Percentiles rank a stretch among this genome's conserved stretches.
These are phyloP conservation scores for Cercospora citrullina DNA, from an alignment of 2,329 filamentous ascomycete species.

Conservation along the genomic window DNA sequence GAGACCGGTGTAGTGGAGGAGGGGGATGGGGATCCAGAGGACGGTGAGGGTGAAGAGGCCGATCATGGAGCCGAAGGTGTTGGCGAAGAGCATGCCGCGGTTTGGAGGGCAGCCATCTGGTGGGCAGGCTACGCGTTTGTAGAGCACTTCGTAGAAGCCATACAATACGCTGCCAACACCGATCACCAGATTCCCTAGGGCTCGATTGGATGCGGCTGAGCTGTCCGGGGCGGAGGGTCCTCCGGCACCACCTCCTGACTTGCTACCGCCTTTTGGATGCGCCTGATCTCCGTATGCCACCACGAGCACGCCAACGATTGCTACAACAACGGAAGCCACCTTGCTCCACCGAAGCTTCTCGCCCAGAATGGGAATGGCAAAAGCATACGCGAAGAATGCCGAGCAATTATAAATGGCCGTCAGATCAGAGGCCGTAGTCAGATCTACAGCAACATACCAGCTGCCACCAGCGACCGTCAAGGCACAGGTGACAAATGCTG, in stretches of 20 bases:
- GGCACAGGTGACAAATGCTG: slow-evolving; percentile 77
- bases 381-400: slow-evolving; percentile 97
- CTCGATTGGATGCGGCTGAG: slow-evolving; percentile 63
- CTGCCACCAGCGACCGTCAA: slow-evolving; percentile 87
- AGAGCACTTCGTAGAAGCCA: slow-evolving; percentile 94
- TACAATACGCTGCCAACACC: slow-evolving; percentile 89
- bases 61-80: slow-evolving; percentile 84
- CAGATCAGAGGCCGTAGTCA: slow-evolving; percentile 89
- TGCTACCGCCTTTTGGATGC: slow-evolving; percentile 53
- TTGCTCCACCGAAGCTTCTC: slow-evolving; percentile 85
- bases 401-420: slow-evolving; percentile 99
- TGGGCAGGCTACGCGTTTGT: slow-evolving; percentile 90
- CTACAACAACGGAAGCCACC: slow-evolving; percentile 79
- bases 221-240: slow-evolving; percentile 47
- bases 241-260: slow-evolving; percentile 57
- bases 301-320: slow-evolving; percentile 86
- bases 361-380: slow-evolving; percentile 84
- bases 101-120: slow-evolving; percentile 80
- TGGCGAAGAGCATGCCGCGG: slow-evolving; percentile 96
- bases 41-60: slow-evolving; percentile 82
- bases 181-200: slow-evolving; percentile 88
- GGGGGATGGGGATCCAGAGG: slow-evolving; percentile 86
- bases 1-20: slow-evolving; percentile 74
- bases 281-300: slow-evolving; percentile 84
- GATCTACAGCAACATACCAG: slow-evolving; percentile 93